Percentiles rank a stretch among this genome's conserved stretches.
Conservation (phyloP, 139 green algal species). For the Axilococcus clingmanii region DNA sequence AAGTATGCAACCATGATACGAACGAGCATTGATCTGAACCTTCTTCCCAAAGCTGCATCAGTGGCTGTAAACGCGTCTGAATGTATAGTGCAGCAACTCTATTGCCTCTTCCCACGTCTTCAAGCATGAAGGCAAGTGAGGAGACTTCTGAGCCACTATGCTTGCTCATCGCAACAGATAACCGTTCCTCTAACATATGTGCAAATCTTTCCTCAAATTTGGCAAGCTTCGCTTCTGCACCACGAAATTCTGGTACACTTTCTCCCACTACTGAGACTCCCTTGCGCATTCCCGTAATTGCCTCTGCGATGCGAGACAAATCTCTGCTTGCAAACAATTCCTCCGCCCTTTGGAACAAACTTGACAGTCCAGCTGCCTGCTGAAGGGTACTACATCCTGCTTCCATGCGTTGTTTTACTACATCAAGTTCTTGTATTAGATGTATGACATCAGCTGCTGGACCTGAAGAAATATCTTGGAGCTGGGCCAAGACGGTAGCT, state of each 20-base stretch:
- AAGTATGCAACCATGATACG: conserved; percentile 44
- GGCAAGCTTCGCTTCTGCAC: conserved; percentile 16
- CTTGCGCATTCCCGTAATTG: conserved; percentile 66
- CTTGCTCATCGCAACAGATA: conserved; percentile 54
- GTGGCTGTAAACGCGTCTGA: conserved; percentile 25
- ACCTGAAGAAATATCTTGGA: conserved; percentile 2
- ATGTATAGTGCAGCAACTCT: conserved; percentile 57
- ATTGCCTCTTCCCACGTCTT: conserved; percentile 33
- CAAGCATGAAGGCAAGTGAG: conserved; percentile 44
- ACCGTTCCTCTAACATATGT: conserved; percentile 51
- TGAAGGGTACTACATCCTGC: conserved; percentile 67
- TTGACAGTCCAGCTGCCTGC: conserved; percentile 77
- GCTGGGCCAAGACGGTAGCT: conserved; percentile 7
- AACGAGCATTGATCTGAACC: conserved; percentile 23
- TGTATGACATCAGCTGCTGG: conserved; percentile 25
- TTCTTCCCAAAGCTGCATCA: conserved; percentile 38
- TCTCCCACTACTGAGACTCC: conserved; percentile 51
- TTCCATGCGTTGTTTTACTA: conserved; percentile 73
- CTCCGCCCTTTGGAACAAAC: conserved; percentile 70
- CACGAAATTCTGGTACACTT: conserved; percentile 32
- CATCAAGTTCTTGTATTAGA: conserved; percentile 42
- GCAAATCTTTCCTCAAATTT: conserved; percentile 74
- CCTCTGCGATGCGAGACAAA: conserved; percentile 61
- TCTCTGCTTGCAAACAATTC: conserved; percentile 61
- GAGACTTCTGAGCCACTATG: conserved; percentile 22